Evolutionary conservation across 139 green algal genomes (phyloP).

Genomic region (Desmodesmus armatus): DNA sequence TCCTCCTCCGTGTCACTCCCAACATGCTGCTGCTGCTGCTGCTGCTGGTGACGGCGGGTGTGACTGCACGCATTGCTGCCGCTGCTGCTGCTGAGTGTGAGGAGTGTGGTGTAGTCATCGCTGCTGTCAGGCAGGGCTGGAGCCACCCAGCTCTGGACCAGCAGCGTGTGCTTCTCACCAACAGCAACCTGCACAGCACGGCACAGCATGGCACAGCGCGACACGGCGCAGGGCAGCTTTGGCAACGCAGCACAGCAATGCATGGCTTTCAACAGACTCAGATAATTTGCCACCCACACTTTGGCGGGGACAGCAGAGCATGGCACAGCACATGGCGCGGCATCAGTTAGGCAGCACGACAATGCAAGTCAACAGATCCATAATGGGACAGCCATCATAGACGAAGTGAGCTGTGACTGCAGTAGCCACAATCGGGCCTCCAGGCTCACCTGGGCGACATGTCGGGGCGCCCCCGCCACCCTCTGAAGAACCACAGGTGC

Average conservation of each 20-base stretch:
- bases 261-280: too few species aligned
- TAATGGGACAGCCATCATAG: too few species aligned
- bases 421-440: too few species aligned
- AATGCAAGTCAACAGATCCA: too few species aligned
- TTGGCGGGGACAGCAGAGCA: too few species aligned
- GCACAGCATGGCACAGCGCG: neutral
- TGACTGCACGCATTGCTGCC: neutral
- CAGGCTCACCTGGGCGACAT: too few species aligned
- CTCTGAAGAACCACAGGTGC: constrained; percentile 1
- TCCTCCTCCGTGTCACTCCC: neutral
- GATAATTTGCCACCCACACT: too few species aligned
- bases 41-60: neutral
- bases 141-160: constrained; percentile 75
- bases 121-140: constrained; percentile 55
- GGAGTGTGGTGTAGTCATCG: neutral
- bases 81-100: neutral
- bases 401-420: too few species aligned
- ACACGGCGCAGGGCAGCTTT: neutral
- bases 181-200: constrained; percentile 71
- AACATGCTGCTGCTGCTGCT: neutral
- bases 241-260: too few species aligned
- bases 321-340: too few species aligned
- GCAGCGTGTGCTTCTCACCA: constrained; percentile 94
- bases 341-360: too few species aligned
- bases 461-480: constrained; percentile 9